phyloP scores from a whole-genome alignment of 495 filamentous ascomycete species.

The Pyrenopolyporus hunteri region DNA sequence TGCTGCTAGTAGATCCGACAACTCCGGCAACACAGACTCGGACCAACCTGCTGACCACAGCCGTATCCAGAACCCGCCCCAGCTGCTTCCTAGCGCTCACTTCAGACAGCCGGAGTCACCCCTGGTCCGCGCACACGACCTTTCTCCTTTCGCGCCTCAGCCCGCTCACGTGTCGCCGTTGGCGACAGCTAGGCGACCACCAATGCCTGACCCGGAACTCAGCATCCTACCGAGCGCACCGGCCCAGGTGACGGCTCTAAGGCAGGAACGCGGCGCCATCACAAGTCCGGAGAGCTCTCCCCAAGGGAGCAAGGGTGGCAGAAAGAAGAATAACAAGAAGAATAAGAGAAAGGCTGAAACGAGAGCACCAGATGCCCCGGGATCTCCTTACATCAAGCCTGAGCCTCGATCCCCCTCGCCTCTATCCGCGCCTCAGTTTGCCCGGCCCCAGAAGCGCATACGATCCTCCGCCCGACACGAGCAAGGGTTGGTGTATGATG shows the following conservation, averaged over 20 bases:
- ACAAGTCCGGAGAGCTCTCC: slow-evolving; percentile 61
- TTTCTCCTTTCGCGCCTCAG: slow-evolving; percentile 79
- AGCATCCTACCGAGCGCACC: slow-evolving; percentile 45
- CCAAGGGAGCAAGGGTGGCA: slow-evolving; percentile 45
- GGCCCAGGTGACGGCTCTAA: slow-evolving; percentile 57
- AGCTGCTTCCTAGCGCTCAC: slow-evolving; percentile 44
- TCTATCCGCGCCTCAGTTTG: slow-evolving; percentile 59
- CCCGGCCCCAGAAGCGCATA: slow-evolving; percentile 58
- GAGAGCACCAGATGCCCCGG: slow-evolving; percentile 46
- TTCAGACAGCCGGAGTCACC: slow-evolving; percentile 44
- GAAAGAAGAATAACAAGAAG: slow-evolving; percentile 56
- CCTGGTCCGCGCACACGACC: slow-evolving; percentile 53
- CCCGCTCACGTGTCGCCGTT: slow-evolving; percentile 82
- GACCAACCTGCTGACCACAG: slow-evolving; percentile 44
- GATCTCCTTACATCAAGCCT: slow-evolving; percentile 75
- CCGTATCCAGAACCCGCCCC: slow-evolving; percentile 42
- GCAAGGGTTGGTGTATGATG: slow-evolving; percentile 50
- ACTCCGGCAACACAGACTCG: slow-evolving; percentile 48
- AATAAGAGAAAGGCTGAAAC: slow-evolving; percentile 56
- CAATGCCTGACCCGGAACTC: slow-evolving; percentile 49
- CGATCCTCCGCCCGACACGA: slow-evolving; percentile 56
- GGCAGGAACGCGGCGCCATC: slow-evolving; percentile 48
- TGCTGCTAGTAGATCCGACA: slow-evolving; percentile 49
- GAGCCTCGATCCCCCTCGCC: slow-evolving; percentile 87
- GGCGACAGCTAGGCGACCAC: slow-evolving; percentile 65